A percentile compares a stretch with the other conserved stretches of the same genome.
phyloP scores from a whole-genome alignment of 768 basidiomycete species.

The Leucosporidium creatinivorum region DNA sequence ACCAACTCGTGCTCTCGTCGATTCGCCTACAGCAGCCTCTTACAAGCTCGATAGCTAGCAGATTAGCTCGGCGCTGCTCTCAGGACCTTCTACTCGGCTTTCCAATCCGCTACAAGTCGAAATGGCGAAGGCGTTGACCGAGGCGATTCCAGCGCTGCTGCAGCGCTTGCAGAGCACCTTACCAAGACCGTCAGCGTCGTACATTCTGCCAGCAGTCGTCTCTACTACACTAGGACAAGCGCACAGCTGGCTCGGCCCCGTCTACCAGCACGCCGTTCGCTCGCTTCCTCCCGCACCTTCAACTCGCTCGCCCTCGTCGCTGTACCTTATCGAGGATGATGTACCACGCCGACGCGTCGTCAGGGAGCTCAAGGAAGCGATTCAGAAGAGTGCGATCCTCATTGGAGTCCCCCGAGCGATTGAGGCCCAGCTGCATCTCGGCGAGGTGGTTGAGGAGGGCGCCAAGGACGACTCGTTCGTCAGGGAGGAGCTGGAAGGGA shows the following conservation, averaged over 20 bases:
- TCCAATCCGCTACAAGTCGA: too few species aligned
- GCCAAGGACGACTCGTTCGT: constrained; percentile 1
- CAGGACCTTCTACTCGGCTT: too few species aligned
- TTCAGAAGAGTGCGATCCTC: constrained; percentile 29
- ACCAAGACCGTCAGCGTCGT: not conserved
- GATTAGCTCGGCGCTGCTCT: too few species aligned
- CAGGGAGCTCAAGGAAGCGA: constrained; percentile 25
- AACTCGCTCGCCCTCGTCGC: constrained; percentile 1
- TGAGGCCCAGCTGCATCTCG: constrained; percentile 11
- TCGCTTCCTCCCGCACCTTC: not conserved
- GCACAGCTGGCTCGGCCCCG: constrained; percentile 3
- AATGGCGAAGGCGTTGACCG: too few species aligned
- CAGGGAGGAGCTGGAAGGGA: not conserved
- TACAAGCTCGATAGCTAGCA: too few species aligned
- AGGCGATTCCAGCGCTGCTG: too few species aligned
- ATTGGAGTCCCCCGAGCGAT: constrained; percentile 28
- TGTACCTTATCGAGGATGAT: not conserved
- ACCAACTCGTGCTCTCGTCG: too few species aligned
- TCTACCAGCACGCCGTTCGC: not conserved
- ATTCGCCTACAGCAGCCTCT: too few species aligned
- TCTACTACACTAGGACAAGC: constrained; percentile 15
- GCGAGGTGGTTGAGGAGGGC: not conserved
- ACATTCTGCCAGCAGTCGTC: constrained; percentile 15
- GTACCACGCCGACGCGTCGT: constrained; percentile 26
- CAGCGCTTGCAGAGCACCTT: not conserved